phyloP scores from a whole-genome alignment of 2,329 filamentous ascomycete genomes.

The Penicillium thymicola region DNA sequence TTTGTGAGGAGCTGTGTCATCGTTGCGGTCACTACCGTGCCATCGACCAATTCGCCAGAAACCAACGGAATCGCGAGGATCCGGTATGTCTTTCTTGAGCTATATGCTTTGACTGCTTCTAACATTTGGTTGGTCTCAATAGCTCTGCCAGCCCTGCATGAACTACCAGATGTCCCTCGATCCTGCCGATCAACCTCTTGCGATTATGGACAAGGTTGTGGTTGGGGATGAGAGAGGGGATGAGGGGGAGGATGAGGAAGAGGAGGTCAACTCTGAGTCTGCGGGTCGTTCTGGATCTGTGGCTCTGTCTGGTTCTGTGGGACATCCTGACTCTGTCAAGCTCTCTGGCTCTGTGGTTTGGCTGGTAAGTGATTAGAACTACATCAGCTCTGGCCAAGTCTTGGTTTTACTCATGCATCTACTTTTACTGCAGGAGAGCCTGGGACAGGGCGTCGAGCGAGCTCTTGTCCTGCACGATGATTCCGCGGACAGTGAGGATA shows the following conservation, averaged over 20 bases:
- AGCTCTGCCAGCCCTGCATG: slow-evolving; percentile 9
- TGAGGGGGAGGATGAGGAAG: background rate
- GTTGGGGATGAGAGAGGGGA: background rate
- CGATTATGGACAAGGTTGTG: background rate
- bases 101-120: background rate
- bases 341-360: background rate
- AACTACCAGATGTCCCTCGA: slow-evolving; percentile 11
- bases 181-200: background rate
- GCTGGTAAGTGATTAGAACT: background rate
- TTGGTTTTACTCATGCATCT: background rate
- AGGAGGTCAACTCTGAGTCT: background rate
- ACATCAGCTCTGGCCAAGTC: background rate
- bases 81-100: background rate
- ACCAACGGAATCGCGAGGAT: slow-evolving; percentile 3
- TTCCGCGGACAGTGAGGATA: background rate
- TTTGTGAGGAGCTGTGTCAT: slow-evolving; percentile 2
- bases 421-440: background rate
- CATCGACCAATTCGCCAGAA: slow-evolving; percentile 5
- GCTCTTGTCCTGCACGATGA: background rate
- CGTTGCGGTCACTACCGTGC: slow-evolving; percentile 1
- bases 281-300: background rate
- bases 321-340: background rate
- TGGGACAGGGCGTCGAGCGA: background rate
- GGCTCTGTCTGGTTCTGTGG: background rate
- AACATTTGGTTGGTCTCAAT: background rate